These are phyloP conservation scores for Harringtonia lauricola DNA, from an alignment of 2,329 filamentous ascomycete species.

Conservation along the genomic window DNA sequence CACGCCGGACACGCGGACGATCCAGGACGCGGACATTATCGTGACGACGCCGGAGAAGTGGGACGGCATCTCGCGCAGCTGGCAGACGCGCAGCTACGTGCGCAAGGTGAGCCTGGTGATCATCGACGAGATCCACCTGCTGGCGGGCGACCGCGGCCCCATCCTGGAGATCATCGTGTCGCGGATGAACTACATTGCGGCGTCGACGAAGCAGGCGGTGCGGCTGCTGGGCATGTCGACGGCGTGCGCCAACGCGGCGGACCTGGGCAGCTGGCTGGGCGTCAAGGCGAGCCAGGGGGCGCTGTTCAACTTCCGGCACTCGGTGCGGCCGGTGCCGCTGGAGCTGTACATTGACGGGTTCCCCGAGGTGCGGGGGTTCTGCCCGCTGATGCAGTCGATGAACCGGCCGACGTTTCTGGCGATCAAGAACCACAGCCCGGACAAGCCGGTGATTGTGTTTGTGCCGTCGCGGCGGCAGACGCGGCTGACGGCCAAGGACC, in stretches of 20 bases:
- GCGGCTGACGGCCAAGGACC: conserved; percentile 83
- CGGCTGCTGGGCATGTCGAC: conserved; percentile 97
- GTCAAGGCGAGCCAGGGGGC: conserved; percentile 63
- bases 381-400: conserved; percentile 98
- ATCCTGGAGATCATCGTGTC: conserved; percentile 96
- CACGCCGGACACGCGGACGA: conserved; percentile 91
- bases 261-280: conserved; percentile 91
- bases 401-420: conserved; percentile 93
- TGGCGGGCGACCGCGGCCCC: conserved; percentile 92
- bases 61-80: conserved; percentile 98
- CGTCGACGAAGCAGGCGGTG: conserved; percentile 81
- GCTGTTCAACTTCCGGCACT: conserved; percentile 94
- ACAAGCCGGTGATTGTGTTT: conserved; percentile 97
- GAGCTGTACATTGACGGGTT: conserved; percentile 98
- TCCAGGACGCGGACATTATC: conserved; percentile 92
- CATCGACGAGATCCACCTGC: conserved; percentile 94
- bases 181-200: conserved; percentile 96
- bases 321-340: conserved; percentile 86
- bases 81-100: conserved; percentile 96
- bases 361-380: conserved; percentile 89
- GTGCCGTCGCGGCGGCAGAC: conserved; percentile 94
- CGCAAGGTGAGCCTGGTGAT: conserved; percentile 91
- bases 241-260: conserved; percentile 88
- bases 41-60: conserved; percentile 99
- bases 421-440: conserved; percentile 90